Evolutionary conservation across 2,329 filamentous ascomycete species (phyloP), one percentile per base, ranked within the genome.

Genomic region (Verruconis gallopava): DNA sequence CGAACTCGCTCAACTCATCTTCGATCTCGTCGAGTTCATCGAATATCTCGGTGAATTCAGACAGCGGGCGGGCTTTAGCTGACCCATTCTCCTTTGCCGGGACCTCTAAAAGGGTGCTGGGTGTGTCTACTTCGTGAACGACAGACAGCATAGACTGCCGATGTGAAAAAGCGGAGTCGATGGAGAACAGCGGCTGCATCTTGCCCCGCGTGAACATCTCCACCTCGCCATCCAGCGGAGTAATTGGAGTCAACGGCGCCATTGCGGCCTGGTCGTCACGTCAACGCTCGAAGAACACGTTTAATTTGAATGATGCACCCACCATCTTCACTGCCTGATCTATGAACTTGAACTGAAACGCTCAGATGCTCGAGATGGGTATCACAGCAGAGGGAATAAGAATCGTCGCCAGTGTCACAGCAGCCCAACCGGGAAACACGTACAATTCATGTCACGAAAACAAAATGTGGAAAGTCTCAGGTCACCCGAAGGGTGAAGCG

Each of bases 1-100:
- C 59, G 36, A 61, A 61, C 40, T 60, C 59, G 46, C 59, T 62
- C 5, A 53, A 59, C 36, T 61, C 57, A 20, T 45, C 43, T 3
- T 42, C 30, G 12, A 14, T 22, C 38, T 82, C 78, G 49, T 86
- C 83, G 46, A 72, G 68, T 41, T 89, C 83, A 32, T 81, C 85
- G 55, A 80, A 78, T 49, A 85, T 81, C 53, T 86, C 80, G 17
- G 82, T 89, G 34, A 79, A 74, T 46, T 82, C 71, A 28, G 83
- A 88, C 28, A 73, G 59, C 30, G 81, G 81, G 45, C 80, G 70
- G 42, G 66, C 64, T 61, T 67, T 46, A 47, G 5, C 6, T 13
- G 37, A 9, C n/a, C n/a, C n/a, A n/a, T n/a, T n/a, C 13, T 30
- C 9, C 13, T 32, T 9, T 5, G 9, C 6, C 18, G 15, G 42